These are phyloP conservation scores for Rhodotorula sphaerocarpa DNA, from an alignment of 768 basidiomycete species.

Conservation along the genomic window DNA sequence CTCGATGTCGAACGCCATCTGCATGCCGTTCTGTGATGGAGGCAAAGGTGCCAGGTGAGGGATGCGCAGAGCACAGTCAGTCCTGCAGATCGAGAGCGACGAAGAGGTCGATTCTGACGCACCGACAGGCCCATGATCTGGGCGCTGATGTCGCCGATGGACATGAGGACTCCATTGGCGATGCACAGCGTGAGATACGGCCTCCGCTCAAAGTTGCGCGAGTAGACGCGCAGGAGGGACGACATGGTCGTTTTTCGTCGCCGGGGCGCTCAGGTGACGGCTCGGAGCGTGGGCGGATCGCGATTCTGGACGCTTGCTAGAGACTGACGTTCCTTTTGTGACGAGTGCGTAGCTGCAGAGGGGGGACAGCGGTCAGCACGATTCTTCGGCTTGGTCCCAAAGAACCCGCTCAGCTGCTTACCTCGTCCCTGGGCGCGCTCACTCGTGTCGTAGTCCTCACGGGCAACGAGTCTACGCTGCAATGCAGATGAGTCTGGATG, in stretches of 20 bases:
- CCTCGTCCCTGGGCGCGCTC: too few species aligned
- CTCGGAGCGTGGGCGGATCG: too few species aligned
- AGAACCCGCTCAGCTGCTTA: too few species aligned
- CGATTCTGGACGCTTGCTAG: background rate
- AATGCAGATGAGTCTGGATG: too few species aligned
- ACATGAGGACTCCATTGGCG: constrained; percentile 20
- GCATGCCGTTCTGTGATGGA: background rate
- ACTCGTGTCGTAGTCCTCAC: too few species aligned
- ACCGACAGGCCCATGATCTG: constrained; percentile 21
- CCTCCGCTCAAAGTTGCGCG: constrained; percentile 14
- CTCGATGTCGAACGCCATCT: constrained; percentile 5
- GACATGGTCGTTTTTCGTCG: too few species aligned
- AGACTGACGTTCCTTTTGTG: too few species aligned
- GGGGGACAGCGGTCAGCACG: too few species aligned
- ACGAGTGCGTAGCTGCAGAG: too few species aligned
- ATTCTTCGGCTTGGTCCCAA: too few species aligned
- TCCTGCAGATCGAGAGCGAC: background rate
- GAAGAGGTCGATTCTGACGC: background rate
- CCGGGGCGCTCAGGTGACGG: too few species aligned
- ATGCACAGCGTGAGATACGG: constrained; percentile 29
- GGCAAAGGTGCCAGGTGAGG: background rate
- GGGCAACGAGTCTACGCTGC: too few species aligned
- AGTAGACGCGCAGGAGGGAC: constrained; percentile 23
- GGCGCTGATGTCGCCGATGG: constrained; percentile 21
- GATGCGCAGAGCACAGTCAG: background rate